Percentiles rank a stretch among this genome's conserved stretches.
phyloP scores from a whole-genome alignment of 2,329 filamentous ascomycete species.

The Fusarium hostae region DNA sequence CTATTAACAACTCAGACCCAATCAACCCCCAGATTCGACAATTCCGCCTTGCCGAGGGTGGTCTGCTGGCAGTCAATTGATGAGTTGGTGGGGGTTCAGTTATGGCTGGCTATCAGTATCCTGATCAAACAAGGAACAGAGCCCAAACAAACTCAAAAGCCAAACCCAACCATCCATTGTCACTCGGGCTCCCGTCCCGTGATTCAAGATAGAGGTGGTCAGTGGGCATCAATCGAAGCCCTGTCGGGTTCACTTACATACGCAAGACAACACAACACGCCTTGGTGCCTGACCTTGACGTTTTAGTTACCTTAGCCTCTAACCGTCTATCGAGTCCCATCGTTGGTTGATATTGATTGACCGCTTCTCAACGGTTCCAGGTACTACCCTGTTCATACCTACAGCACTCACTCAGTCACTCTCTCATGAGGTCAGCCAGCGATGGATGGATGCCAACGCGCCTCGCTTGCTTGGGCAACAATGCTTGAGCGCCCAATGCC shows the following conservation, averaged over 20 bases:
- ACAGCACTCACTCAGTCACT: conserved; percentile 26
- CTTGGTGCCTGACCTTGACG: conserved; percentile 46
- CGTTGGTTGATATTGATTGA: conserved; percentile 41
- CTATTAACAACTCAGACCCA: conserved; percentile 8
- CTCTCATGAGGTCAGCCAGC: conserved; percentile 41
- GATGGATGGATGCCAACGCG: conserved; percentile 35
- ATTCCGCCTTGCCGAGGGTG: conserved; percentile 20
- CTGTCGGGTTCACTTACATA: conserved; percentile 43
- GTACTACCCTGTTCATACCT: conserved; percentile 46
- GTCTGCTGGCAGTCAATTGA: conserved; percentile 16
- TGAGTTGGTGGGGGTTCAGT: conserved; percentile 20
- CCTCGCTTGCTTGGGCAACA: conserved; percentile 47
- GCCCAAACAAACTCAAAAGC: conserved; percentile 4
- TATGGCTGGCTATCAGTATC: background rate
- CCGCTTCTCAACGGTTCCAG: conserved; percentile 49
- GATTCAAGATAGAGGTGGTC: conserved; percentile 35
- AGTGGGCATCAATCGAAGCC: conserved; percentile 46
- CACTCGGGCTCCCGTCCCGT: conserved; percentile 8
- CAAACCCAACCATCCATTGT: conserved; percentile 3
- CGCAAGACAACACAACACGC: conserved; percentile 34
- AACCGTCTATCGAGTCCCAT: conserved; percentile 28
- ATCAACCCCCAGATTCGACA: conserved; percentile 23
- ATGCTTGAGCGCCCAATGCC: conserved; percentile 44
- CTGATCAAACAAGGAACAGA: conserved; percentile 5
- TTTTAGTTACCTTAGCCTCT: background rate